Percentiles rank a stretch among this genome's conserved stretches.
These are phyloP conservation scores for Gardenia jasminoides DNA, from an alignment of 257 asterid species.

Conservation along the genomic window DNA sequence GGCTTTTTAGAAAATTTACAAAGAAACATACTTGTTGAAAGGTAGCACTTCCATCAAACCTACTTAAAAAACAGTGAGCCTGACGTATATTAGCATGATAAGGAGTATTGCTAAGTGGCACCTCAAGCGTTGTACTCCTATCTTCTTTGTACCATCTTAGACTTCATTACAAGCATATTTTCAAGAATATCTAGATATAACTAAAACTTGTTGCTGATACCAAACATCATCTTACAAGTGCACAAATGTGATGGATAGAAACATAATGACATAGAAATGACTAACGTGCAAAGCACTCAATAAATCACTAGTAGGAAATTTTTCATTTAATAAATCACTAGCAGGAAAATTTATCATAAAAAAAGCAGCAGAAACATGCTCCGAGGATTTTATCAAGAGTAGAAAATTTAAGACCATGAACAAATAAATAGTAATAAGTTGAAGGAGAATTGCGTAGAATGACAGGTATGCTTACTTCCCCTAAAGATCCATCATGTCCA, in stretches of 20 bases:
- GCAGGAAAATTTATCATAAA: neutral
- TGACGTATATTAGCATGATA: neutral
- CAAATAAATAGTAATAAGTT: neutral
- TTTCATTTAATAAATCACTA: neutral
- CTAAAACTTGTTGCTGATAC: neutral
- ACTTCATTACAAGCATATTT: neutral
- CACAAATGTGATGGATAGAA: neutral
- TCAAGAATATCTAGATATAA: neutral
- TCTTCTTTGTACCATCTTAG: neutral
- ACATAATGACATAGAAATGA: neutral
- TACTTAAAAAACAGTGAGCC: neutral
- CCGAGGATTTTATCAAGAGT: neutral
- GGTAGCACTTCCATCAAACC: neutral
- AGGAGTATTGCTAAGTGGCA: neutral
- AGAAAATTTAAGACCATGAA: neutral
- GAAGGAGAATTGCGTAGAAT: slow-evolving; percentile 5
- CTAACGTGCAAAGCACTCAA: neutral
- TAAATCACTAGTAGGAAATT: neutral
- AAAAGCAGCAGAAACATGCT: slow-evolving; percentile 1
- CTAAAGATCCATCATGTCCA: slow-evolving; percentile 56
- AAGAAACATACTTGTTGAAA: neutral
- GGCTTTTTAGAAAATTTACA: neutral
- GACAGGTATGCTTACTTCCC: slow-evolving; percentile 58
- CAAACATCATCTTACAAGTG: neutral
- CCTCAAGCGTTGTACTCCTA: neutral